Evolutionary conservation across 495 filamentous ascomycete genomes (phyloP), one percentile per base, ranked within the genome.

Genomic region (Sphaerosporella brunnea): DNA sequence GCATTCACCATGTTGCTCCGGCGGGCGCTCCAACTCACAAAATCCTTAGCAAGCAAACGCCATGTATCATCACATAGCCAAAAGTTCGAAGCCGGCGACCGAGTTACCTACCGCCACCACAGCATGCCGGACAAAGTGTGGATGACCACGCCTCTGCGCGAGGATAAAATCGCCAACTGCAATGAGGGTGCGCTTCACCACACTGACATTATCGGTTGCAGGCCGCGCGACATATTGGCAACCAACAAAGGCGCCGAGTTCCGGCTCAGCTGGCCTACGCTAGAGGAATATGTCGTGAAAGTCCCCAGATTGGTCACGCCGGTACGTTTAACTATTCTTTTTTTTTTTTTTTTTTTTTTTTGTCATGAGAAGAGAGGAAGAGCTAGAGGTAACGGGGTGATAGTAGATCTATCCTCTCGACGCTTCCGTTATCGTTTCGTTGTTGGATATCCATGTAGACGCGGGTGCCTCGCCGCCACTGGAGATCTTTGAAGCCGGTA

Each of bases 381-480:
- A 49, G 37, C 51, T 35, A 32, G 28, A 43, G 39, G 49, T 26
- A 11, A 58, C 23, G 37, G 40, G 43, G 35, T 26, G 43, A 39
- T 30, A 62, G 55, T 69, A 84, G 77, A 77, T 88, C 40, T 87
- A 86, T 52, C 71, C 77, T 3, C 68, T 70, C 28, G 81, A 86
- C 61, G 79, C 78, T 28, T 74, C 73, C 51, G 53, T 80, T 16
- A 84, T 88, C 35, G 75, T 80, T 26, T 76, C 73, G 13, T 67
- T 86, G 19, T 71, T 88, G 24, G 82, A 87, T 53, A 69, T 88
- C 36, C 76, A 86, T 24, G 40, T 43, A 8, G 40, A 43, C 40
- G 40, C 21, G 2, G 40, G 40, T 9, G 35, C 40, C 3, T 25
- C 53, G 68, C 72, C 37, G 53, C 65, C 13, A 56, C 66, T 43